Evolutionary conservation across 768 basidiomycete genomes (phyloP).

Genomic region (Kwoniella sp.): DNA sequence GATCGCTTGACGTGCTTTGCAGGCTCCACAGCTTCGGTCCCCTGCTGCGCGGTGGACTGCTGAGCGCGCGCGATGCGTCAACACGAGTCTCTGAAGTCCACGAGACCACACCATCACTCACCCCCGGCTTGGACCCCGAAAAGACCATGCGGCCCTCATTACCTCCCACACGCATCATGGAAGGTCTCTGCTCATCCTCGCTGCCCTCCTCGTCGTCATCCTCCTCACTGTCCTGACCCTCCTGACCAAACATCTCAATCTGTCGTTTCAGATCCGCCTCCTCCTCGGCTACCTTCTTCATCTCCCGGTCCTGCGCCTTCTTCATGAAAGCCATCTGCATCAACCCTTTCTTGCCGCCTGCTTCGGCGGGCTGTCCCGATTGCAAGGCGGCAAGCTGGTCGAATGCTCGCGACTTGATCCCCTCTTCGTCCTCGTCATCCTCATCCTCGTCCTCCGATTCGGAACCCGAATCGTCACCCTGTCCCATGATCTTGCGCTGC

Average conservation of each 20-base stretch:
- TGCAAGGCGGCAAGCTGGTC: slow-evolving; percentile 64
- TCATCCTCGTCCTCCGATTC: slow-evolving; percentile 55
- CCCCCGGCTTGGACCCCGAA: slow-evolving; percentile 20
- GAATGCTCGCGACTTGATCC: slow-evolving; percentile 66
- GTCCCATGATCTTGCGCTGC: slow-evolving; percentile 63
- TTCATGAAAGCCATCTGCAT: slow-evolving; percentile 99
- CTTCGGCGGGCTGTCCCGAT: slow-evolving; percentile 45
- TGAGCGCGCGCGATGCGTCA: too few species aligned
- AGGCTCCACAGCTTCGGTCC: neutral
- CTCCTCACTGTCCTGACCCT: slow-evolving; percentile 45
- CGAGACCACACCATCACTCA: slow-evolving; percentile 5
- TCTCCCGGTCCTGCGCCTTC: slow-evolving; percentile 71
- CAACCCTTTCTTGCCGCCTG: slow-evolving; percentile 59
- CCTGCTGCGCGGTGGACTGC: neutral
- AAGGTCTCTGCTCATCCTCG: slow-evolving; percentile 20
- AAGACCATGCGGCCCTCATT: slow-evolving; percentile 53
- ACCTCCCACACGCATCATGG: slow-evolving; percentile 47
- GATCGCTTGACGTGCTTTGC: slow-evolving; percentile 13
- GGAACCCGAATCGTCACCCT: slow-evolving; percentile 25
- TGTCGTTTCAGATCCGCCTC: slow-evolving; percentile 71
- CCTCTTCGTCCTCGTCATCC: slow-evolving; percentile 53
- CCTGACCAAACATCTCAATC: slow-evolving; percentile 55
- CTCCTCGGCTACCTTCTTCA: slow-evolving; percentile 58
- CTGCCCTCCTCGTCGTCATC: slow-evolving; percentile 44
- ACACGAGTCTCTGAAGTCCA: too few species aligned